Evolutionary conservation across 768 basidiomycete genomes (phyloP).

Genomic region (Pulveroboletus sp.): DNA sequence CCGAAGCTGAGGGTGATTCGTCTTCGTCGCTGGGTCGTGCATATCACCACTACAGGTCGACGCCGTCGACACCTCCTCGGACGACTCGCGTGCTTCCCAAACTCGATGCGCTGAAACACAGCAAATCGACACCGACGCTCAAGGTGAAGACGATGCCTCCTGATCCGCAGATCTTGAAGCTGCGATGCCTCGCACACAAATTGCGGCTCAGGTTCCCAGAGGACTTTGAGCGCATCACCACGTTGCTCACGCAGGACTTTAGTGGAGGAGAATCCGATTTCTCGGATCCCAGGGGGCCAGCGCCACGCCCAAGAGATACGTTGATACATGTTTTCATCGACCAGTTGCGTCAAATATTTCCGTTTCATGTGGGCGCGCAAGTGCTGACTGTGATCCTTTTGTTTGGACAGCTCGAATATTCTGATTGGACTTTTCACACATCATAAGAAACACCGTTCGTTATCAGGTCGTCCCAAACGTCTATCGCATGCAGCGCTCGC

Average conservation of each 20-base stretch:
- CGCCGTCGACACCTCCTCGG: slow-evolving; percentile 30
- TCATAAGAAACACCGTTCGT: slow-evolving; percentile 48
- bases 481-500: slow-evolving; percentile 76
- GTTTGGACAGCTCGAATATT: slow-evolving; percentile 70
- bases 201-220: slow-evolving; percentile 53
- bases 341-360: slow-evolving; percentile 33
- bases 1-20: slow-evolving; percentile 21
- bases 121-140: slow-evolving; percentile 45
- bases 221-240: slow-evolving; percentile 36
- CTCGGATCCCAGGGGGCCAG: slow-evolving; percentile 32
- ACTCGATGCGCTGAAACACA: slow-evolving; percentile 35
- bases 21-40: slow-evolving; percentile 28
- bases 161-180: slow-evolving; percentile 44
- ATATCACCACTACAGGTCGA: slow-evolving; percentile 20
- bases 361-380: neutral
- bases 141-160: slow-evolving; percentile 38
- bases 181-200: slow-evolving; percentile 53
- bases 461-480: slow-evolving; percentile 40
- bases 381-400: slow-evolving; percentile 5
- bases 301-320: slow-evolving; percentile 29
- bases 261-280: slow-evolving; percentile 33
- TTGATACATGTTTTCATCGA: slow-evolving; percentile 41
- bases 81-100: slow-evolving; percentile 16
- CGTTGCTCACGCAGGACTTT: slow-evolving; percentile 31
- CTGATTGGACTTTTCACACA: slow-evolving; percentile 76